These are phyloP conservation scores for Xylariaceae sp. DNA, from an alignment of 2,329 filamentous ascomycete genomes.

Conservation along the genomic window DNA sequence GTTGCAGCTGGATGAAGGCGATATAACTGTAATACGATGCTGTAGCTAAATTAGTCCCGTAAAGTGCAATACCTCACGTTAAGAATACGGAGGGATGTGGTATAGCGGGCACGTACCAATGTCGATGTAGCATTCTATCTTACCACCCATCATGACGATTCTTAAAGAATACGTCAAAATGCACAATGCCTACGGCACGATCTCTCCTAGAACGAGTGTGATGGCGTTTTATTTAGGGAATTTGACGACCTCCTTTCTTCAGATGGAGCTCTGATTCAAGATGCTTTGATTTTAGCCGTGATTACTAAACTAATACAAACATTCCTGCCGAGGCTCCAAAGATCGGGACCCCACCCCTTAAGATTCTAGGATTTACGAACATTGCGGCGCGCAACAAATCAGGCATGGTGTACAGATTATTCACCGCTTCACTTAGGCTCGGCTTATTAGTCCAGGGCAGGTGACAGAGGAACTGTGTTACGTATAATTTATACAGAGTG, in stretches of 20 bases:
- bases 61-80: neutral
- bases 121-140: slow-evolving; percentile 72
- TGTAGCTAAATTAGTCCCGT: slow-evolving; percentile 42
- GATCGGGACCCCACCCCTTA: neutral
- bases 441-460: no score
- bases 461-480: no score
- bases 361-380: no score
- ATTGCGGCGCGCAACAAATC: no score
- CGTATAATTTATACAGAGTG: no score
- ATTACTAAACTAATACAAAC: neutral
- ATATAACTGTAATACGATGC: slow-evolving; percentile 69
- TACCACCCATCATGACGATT: slow-evolving; percentile 57
- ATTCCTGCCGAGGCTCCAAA: no score
- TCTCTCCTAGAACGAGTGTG: neutral
- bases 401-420: no score
- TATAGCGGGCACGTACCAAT: slow-evolving; percentile 58
- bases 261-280: no score
- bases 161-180: neutral
- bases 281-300: no score
- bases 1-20: slow-evolving; percentile 61
- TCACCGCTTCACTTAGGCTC: no score
- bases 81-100: neutral
- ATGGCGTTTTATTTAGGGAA: neutral
- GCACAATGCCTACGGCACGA: slow-evolving; percentile 1
- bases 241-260: no score